Evolutionary conservation across 352 stramenopile species (phyloP), one percentile per base, ranked within the genome.

Genomic region (Phytopythium ostracodes): DNA sequence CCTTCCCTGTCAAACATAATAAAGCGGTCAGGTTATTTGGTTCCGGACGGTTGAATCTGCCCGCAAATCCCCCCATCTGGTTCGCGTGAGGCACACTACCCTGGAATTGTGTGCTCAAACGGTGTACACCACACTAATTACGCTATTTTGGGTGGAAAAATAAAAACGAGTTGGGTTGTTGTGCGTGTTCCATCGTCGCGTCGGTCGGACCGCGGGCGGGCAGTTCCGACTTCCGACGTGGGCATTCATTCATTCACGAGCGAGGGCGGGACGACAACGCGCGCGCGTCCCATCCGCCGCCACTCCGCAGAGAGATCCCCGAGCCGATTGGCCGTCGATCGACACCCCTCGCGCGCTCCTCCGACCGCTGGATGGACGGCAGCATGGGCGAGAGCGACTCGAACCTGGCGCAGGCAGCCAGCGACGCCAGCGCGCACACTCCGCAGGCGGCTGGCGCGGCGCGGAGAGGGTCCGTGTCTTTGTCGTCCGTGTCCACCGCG

Each of bases 321-420:
- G 11, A 36, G 50, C 24, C 27, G 12, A 6, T 29, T 25, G 27
- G 50, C 15, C 27, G 17, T 22, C 27, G 50, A 17, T 42, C 17
- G 27, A 42, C 18, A n/a, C 50, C 29, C 51, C 33, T 2, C 29
- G 29, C 31, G 18, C n/a, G 52, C 33, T 2, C 52, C n/a, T 27
- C 17, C 11, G 33, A n/a, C 53, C 40, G 40, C 38, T 36, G 55
- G 18, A 43, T 46, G 53, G 33, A 44, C 35, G 35, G 33, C 35
- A n/a, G 9, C 25, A 59, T 59, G 53, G 53, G 53, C 53, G 35
- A 59, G 22, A 49, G 22, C 35, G 29, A 43, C 53, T 20, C 51
- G 53, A n/a, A 14, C 36, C 31, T 2, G 54, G 7, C 27, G 27
- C 27, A 7, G 2, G 59, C 56, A 31, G 66, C 70, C 44, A 57